These are phyloP conservation scores for Xylaria sp. DNA, from an alignment of 2,329 filamentous ascomycete species.

Conservation along the genomic window DNA sequence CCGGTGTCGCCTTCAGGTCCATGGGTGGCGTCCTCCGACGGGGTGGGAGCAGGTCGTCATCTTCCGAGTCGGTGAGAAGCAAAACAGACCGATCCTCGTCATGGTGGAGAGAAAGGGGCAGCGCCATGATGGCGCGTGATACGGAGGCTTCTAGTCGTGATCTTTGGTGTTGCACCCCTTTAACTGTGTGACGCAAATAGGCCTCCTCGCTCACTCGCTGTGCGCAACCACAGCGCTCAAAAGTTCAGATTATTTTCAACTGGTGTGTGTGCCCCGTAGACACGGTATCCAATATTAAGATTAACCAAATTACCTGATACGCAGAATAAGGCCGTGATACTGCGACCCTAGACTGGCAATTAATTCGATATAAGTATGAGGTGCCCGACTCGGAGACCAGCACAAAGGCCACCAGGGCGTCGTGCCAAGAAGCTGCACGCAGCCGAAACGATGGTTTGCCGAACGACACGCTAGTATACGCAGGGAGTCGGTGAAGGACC, in stretches of 20 bases:
- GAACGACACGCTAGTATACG: conserved; percentile 23
- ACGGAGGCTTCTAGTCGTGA: neutral
- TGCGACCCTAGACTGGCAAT: conserved; percentile 6
- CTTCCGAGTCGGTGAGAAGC: conserved; percentile 41
- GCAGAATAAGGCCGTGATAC: conserved; percentile 17
- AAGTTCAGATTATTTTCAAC: conserved; percentile 15
- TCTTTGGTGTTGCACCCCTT: neutral
- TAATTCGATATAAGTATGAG: conserved; percentile 2
- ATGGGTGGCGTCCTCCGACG: conserved; percentile 28
- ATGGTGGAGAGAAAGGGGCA: conserved; percentile 39
- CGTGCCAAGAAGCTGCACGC: conserved; percentile 30
- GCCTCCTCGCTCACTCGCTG: neutral
- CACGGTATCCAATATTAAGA: conserved; percentile 3
- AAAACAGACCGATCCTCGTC: conserved; percentile 41
- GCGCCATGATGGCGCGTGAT: conserved; percentile 34
- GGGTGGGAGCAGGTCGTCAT: conserved; percentile 37
- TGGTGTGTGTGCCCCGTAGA: neutral
- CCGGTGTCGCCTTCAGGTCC: conserved; percentile 29
- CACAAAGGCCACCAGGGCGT: conserved; percentile 28
- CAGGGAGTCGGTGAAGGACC: conserved; percentile 26
- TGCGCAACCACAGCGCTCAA: conserved; percentile 9
- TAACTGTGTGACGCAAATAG: neutral
- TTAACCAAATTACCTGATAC: neutral
- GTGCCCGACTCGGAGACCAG: conserved; percentile 4
- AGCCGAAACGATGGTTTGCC: conserved; percentile 32